phyloP scores from a whole-genome alignment of 208 protist species.

The Angomonas ambiguus region DNA sequence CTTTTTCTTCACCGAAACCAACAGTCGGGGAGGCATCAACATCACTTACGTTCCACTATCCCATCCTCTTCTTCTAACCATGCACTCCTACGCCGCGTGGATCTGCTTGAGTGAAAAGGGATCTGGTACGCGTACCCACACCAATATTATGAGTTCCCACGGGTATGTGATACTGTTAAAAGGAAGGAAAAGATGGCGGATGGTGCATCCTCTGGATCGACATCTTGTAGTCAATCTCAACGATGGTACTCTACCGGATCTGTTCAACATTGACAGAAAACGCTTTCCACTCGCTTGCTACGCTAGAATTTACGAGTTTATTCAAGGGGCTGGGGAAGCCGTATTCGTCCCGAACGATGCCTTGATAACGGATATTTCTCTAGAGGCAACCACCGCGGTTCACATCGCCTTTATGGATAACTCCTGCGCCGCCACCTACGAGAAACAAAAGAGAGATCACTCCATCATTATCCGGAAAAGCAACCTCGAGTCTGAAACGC shows the following conservation, averaged over 20 bases:
- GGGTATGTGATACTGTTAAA: conserved; percentile 29
- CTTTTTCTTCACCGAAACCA: conserved; percentile 8
- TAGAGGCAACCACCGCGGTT: conserved; percentile 13
- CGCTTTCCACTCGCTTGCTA: conserved; percentile 13
- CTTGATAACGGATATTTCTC: conserved; percentile 16
- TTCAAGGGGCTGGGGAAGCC: conserved; percentile 26
- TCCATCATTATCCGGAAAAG: conserved; percentile 12
- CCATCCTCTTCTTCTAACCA: conserved; percentile 16
- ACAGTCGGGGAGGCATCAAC: background rate
- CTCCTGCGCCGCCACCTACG: conserved; percentile 10
- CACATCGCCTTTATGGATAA: conserved; percentile 14
- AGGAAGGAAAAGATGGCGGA: conserved; percentile 28
- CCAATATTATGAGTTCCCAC: conserved; percentile 26
- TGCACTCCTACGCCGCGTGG: conserved; percentile 20
- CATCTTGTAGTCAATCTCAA: conserved; percentile 18
- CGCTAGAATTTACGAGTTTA: conserved; percentile 23
- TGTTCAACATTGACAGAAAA: conserved; percentile 7
- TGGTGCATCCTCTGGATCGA: conserved; percentile 32
- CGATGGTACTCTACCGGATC: conserved; percentile 17
- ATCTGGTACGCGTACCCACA: conserved; percentile 21
- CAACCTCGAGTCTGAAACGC: conserved; percentile 9
- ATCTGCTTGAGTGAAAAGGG: conserved; percentile 19
- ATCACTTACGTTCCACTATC: conserved; percentile 1
- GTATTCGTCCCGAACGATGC: conserved; percentile 36
- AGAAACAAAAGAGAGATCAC: conserved; percentile 16